Evolutionary conservation across 305 asterid species (phyloP).

Genomic region (Fraxinus floribunda): DNA sequence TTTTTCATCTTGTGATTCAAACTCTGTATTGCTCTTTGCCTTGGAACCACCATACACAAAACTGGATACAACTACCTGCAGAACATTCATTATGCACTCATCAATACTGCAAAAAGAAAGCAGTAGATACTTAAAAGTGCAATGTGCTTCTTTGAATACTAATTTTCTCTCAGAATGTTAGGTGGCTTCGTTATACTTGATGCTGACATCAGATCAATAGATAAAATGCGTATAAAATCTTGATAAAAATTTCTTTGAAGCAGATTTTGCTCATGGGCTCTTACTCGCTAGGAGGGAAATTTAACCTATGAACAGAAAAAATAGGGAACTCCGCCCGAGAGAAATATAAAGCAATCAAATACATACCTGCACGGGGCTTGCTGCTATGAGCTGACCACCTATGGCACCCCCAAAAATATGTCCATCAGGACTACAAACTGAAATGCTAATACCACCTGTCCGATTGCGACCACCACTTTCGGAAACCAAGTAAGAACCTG

Average conservation of each 20-base stretch:
- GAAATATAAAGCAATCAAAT: neutral
- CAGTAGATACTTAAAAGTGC: neutral
- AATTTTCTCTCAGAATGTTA: neutral
- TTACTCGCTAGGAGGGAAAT: neutral
- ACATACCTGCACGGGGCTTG: conserved; percentile 82
- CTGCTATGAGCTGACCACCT: conserved; percentile 82
- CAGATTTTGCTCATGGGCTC: neutral
- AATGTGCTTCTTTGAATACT: neutral
- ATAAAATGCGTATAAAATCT: neutral
- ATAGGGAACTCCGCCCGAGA: neutral
- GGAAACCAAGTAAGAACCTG: conserved; percentile 85
- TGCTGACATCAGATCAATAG: neutral
- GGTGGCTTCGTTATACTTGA: neutral
- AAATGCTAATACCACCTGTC: conserved; percentile 87
- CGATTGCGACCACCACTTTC: conserved; percentile 80
- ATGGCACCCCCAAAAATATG: conserved; percentile 95
- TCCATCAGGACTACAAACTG: conserved; percentile 86
- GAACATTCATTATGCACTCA: neutral
- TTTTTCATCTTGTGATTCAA: conserved; percentile 38
- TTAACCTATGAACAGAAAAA: neutral
- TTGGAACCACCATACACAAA: conserved; percentile 72
- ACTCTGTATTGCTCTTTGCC: conserved; percentile 48
- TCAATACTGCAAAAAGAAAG: neutral
- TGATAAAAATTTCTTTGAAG: neutral
- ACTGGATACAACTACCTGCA: conserved; percentile 84